These are phyloP conservation scores for Lindgomyces ingoldianus DNA, from an alignment of 495 filamentous ascomycete species.

Conservation along the genomic window DNA sequence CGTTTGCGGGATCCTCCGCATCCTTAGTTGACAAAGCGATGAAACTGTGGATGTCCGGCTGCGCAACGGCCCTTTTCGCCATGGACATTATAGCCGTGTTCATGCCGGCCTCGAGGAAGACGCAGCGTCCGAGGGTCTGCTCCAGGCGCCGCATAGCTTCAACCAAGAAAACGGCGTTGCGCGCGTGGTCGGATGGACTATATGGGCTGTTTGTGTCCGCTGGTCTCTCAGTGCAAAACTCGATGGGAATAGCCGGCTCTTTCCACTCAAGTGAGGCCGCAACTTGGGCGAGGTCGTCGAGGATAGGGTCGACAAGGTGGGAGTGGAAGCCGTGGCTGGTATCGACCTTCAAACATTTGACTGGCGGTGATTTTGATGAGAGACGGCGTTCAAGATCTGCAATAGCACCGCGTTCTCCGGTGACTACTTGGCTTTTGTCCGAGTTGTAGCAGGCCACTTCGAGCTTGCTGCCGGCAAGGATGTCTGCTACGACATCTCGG, in stretches of 20 bases:
- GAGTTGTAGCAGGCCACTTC: conserved; percentile 18
- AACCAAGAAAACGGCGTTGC: not conserved
- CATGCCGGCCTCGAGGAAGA: not conserved
- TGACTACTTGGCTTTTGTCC: not conserved
- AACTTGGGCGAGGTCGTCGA: not conserved
- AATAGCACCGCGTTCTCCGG: not conserved
- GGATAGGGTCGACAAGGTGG: conserved; percentile 9
- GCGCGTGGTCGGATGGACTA: not conserved
- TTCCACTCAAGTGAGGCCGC: not conserved
- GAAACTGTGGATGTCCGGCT: too few relatives aligned
- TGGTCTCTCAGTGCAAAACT: not conserved
- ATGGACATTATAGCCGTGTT: not conserved
- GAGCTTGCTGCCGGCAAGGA: not conserved
- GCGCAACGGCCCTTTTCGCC: not conserved
- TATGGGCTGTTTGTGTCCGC: not conserved
- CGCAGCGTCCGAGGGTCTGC: not conserved
- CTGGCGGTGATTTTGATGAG: not conserved
- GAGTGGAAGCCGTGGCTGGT: conserved; percentile 22
- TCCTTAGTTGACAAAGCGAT: too few relatives aligned
- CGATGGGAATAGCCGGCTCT: not conserved
- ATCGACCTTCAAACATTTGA: not conserved
- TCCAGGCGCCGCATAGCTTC: not conserved
- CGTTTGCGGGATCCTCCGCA: not conserved
- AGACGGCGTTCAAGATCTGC: not conserved
- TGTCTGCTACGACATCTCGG: not conserved